Percentiles rank a stretch among this genome's conserved stretches.
Conservation (phyloP, 1,284 basidiomycete genomes). For the Heterobasidion annosum region DNA sequence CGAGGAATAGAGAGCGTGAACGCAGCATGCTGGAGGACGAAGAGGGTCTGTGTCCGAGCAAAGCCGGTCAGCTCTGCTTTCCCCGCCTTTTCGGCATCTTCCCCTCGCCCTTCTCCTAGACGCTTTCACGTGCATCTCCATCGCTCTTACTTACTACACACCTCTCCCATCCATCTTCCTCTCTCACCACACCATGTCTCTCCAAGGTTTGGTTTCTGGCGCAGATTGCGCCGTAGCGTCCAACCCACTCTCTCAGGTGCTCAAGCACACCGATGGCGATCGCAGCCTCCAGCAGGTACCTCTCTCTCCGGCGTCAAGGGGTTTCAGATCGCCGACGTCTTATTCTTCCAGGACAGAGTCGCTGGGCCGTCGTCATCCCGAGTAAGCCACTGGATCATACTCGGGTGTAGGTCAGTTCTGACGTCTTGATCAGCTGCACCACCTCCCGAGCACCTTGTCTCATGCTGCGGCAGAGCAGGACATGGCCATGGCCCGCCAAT, state of each 20-base stretch:
- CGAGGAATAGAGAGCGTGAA: constrained; percentile 16
- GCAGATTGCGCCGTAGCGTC: constrained; percentile 82
- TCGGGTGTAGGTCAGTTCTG: too few species aligned
- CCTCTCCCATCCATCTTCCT: not conserved
- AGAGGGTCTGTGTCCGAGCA: not conserved
- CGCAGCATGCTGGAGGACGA: constrained; percentile 23
- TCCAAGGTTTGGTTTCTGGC: constrained; percentile 80
- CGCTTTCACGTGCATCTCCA: not conserved
- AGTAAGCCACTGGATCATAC: constrained; percentile 27
- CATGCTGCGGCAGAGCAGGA: constrained; percentile 50
- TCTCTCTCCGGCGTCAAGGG: constrained; percentile 1
- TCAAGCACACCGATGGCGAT: constrained; percentile 90
- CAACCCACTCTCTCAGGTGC: constrained; percentile 85
- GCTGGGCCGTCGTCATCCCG: constrained; percentile 63
- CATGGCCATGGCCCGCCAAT: constrained; percentile 66
- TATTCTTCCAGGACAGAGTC: constrained; percentile 51
- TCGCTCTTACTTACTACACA: not conserved
- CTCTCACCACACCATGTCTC: constrained; percentile 41
- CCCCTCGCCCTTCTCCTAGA: too few species aligned
- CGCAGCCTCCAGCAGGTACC: constrained; percentile 77
- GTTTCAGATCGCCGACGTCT: not conserved
- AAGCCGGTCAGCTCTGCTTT: too few species aligned
- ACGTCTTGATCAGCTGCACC: constrained; percentile 44
- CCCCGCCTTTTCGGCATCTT: too few species aligned
- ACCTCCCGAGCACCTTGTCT: constrained; percentile 51